These are phyloP conservation scores for Colletotrichum lentis DNA, from an alignment of 2,329 filamentous ascomycete genomes.

Conservation along the genomic window DNA sequence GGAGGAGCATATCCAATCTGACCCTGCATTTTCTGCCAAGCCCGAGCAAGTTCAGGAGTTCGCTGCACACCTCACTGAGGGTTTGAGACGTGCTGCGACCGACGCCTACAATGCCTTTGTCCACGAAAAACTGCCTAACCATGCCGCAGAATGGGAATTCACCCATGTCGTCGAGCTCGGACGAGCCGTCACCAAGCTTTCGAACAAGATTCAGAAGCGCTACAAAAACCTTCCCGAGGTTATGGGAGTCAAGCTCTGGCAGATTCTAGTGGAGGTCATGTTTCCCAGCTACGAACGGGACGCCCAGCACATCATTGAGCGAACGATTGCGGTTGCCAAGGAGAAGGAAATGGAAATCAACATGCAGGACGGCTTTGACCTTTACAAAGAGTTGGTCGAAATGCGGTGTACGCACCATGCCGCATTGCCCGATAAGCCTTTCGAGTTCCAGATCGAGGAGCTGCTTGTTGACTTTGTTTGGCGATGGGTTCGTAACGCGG, in stretches of 20 bases:
- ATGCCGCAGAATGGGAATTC: constrained; percentile 87
- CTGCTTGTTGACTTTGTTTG: constrained; percentile 92
- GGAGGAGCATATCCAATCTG: constrained; percentile 81
- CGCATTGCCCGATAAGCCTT: constrained; percentile 75
- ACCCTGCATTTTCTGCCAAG: constrained; percentile 77
- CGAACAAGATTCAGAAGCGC: constrained; percentile 88
- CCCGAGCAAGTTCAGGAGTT: constrained; percentile 77
- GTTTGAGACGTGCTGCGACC: constrained; percentile 76
- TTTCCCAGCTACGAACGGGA: constrained; percentile 92
- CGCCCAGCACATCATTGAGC: constrained; percentile 81
- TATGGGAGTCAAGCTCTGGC: constrained; percentile 73
- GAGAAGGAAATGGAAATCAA: constrained; percentile 77
- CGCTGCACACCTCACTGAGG: constrained; percentile 73
- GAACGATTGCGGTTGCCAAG: constrained; percentile 78
- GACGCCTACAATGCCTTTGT: constrained; percentile 83
- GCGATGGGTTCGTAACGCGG: constrained; percentile 88
- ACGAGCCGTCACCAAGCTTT: constrained; percentile 83
- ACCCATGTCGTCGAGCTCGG: constrained; percentile 89
- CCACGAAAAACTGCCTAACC: constrained; percentile 79
- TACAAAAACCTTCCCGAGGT: constrained; percentile 89
- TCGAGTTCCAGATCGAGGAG: constrained; percentile 87
- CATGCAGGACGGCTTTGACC: constrained; percentile 90
- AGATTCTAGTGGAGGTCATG: constrained; percentile 80
- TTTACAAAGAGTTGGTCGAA: constrained; percentile 88
- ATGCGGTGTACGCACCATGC: constrained; percentile 83